These are phyloP conservation scores for Takashimella tepidaria DNA, from an alignment of 1,284 basidiomycete species.

Conservation along the genomic window DNA sequence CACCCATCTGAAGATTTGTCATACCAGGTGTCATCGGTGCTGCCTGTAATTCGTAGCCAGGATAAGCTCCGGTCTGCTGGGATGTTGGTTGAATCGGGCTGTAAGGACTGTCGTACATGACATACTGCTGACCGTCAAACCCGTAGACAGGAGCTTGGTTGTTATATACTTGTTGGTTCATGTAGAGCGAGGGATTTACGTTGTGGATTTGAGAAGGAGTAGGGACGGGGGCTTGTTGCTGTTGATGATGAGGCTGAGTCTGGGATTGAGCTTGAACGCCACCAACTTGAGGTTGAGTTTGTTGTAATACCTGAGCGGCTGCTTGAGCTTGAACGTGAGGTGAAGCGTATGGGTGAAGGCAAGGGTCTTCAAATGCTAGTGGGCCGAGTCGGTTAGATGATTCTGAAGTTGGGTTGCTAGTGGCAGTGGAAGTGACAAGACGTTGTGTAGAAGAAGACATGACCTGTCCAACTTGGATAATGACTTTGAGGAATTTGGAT, in stretches of 20 bases:
- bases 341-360: constrained; percentile 4
- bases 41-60: background rate
- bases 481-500: too few species aligned
- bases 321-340: constrained; percentile 7
- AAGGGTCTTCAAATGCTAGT: background rate
- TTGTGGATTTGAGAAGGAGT: too few species aligned
- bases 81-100: background rate
- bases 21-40: background rate
- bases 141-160: background rate
- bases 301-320: constrained; percentile 1
- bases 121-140: constrained; percentile 1
- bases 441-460: constrained; percentile 4
- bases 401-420: background rate
- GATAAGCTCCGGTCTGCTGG: background rate
- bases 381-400: background rate
- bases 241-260: background rate
- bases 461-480: too few species aligned
- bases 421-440: background rate
- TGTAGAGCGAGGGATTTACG: background rate
- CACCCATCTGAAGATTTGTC: background rate
- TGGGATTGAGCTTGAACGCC: constrained; percentile 1
- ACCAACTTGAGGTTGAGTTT: background rate
- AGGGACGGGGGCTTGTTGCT: background rate
- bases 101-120: background rate
- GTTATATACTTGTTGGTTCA: background rate